Evolutionary conservation across 768 basidiomycete genomes (phyloP).

Genomic region (Pulveroboletus sp.): DNA sequence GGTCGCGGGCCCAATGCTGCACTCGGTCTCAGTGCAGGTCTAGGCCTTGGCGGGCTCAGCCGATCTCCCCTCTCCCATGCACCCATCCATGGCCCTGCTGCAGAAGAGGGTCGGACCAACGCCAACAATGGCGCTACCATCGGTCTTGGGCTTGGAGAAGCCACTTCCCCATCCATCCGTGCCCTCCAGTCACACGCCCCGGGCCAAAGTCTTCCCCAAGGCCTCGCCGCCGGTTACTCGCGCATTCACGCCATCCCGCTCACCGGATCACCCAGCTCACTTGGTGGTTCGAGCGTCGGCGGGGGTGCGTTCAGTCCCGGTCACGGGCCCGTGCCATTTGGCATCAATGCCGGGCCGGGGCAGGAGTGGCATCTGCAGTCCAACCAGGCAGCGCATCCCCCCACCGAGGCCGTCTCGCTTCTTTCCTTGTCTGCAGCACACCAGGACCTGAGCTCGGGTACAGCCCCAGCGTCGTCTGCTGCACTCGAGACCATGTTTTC

Average conservation of each 20-base stretch:
- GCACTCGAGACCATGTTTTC: constrained; percentile 55
- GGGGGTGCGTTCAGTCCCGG: constrained; percentile 30
- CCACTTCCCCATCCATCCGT: constrained; percentile 66
- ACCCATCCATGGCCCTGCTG: constrained; percentile 25
- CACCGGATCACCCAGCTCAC: constrained; percentile 36
- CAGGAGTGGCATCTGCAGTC: constrained; percentile 29
- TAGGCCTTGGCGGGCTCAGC: constrained; percentile 25
- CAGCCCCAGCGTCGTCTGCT: not conserved
- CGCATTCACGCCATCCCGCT: constrained; percentile 74
- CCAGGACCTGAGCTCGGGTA: constrained; percentile 11
- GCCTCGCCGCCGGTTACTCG: constrained; percentile 87
- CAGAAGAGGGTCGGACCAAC: constrained; percentile 23
- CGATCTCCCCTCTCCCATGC: constrained; percentile 29
- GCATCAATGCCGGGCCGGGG: constrained; percentile 26
- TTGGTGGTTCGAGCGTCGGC: constrained; percentile 27
- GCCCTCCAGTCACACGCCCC: constrained; percentile 87
- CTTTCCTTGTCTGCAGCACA: constrained; percentile 25
- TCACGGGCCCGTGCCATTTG: constrained; percentile 29
- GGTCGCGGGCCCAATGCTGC: constrained; percentile 26
- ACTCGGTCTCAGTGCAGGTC: constrained; percentile 20
- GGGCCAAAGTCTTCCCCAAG: constrained; percentile 88
- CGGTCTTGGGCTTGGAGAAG: constrained; percentile 26
- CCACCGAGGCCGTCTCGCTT: constrained; percentile 20
- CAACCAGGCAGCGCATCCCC: constrained; percentile 20
- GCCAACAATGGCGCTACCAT: constrained; percentile 11